Conservation (phyloP, 2,329 filamentous ascomycete species). For the Fusarium mundagurra region DNA sequence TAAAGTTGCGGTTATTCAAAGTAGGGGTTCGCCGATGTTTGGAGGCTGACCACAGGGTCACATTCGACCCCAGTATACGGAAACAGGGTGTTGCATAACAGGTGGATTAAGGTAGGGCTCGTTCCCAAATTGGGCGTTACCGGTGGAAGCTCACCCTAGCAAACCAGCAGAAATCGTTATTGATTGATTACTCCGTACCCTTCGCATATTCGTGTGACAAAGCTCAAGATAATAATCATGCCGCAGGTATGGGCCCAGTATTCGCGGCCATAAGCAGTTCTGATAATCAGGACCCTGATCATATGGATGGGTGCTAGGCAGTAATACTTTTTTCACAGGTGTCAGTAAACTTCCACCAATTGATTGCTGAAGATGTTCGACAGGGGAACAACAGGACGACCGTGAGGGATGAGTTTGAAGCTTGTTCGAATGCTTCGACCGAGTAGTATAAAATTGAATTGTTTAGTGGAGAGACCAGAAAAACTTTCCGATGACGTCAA, state of each 20-base stretch:
- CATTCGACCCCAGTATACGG: constrained; percentile 19
- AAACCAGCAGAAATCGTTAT: neutral
- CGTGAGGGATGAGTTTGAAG: neutral
- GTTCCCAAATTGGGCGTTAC: constrained; percentile 25
- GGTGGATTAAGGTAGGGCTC: constrained; percentile 26
- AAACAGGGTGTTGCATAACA: constrained; percentile 13
- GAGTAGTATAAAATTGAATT: neutral
- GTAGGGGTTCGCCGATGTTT: constrained; percentile 20
- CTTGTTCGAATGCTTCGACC: neutral
- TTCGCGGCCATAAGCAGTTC: constrained; percentile 16
- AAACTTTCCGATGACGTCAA: constrained; percentile 37
- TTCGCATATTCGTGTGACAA: constrained; percentile 10
- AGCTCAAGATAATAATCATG: constrained; percentile 7
- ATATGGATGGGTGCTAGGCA: neutral
- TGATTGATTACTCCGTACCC: neutral
- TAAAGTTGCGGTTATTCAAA: constrained; percentile 24
- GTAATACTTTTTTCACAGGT: neutral
- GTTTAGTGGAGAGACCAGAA: neutral
- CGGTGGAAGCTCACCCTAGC: neutral
- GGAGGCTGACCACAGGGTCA: constrained; percentile 21
- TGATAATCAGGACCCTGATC: constrained; percentile 20
- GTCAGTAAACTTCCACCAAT: constrained; percentile 32
- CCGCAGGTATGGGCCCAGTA: constrained; percentile 19
- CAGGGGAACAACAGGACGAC: neutral
- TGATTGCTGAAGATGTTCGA: neutral